A percentile compares a stretch with the other conserved stretches of the same genome.
Evolutionary conservation across 2,329 filamentous ascomycete species (phyloP).

Genomic region (Blastomyces percursus): DNA sequence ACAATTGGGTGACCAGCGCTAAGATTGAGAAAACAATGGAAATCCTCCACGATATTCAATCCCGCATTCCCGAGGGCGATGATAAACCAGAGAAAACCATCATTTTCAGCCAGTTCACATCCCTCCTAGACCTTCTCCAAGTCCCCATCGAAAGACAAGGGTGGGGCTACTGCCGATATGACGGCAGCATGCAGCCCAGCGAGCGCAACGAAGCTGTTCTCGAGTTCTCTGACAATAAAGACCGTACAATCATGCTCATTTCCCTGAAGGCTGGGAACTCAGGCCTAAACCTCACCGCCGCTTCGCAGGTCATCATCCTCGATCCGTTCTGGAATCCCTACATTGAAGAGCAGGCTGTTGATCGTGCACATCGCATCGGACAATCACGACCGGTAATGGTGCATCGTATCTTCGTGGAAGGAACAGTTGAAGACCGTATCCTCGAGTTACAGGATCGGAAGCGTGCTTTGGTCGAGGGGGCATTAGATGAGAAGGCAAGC

Average conservation of each 20-base stretch:
- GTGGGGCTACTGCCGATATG: conserved; percentile 57
- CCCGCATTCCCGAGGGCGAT: conserved; percentile 15
- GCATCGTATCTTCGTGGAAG: conserved; percentile 63
- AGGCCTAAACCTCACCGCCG: conserved; percentile 73
- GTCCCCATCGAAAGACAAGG: conserved; percentile 53
- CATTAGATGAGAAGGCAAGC: conserved; percentile 64
- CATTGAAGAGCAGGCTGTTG: conserved; percentile 84
- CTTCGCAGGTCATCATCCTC: conserved; percentile 77
- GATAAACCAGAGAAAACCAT: conserved; percentile 60
- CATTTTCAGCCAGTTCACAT: conserved; percentile 73
- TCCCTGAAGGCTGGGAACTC: conserved; percentile 74
- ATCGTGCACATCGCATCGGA: conserved; percentile 79
- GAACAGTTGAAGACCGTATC: conserved; percentile 83
- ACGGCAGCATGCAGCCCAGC: conserved; percentile 59
- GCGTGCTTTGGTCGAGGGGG: conserved; percentile 61
- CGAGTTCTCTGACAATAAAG: conserved; percentile 52
- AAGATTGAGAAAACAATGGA: conserved; percentile 62
- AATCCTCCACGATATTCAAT: conserved; percentile 45
- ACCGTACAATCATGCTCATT: conserved; percentile 60
- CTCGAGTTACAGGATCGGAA: conserved; percentile 68
- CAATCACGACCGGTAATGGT: conserved; percentile 64
- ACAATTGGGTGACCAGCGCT: conserved; percentile 61
- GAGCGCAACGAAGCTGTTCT: conserved; percentile 57
- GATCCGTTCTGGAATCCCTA: conserved; percentile 95
- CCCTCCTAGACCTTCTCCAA: conserved; percentile 65